Percentiles rank a stretch among this genome's conserved stretches.
These are phyloP conservation scores for Colletotrichum agaves DNA, from an alignment of 2,329 filamentous ascomycete species.

Conservation along the genomic window DNA sequence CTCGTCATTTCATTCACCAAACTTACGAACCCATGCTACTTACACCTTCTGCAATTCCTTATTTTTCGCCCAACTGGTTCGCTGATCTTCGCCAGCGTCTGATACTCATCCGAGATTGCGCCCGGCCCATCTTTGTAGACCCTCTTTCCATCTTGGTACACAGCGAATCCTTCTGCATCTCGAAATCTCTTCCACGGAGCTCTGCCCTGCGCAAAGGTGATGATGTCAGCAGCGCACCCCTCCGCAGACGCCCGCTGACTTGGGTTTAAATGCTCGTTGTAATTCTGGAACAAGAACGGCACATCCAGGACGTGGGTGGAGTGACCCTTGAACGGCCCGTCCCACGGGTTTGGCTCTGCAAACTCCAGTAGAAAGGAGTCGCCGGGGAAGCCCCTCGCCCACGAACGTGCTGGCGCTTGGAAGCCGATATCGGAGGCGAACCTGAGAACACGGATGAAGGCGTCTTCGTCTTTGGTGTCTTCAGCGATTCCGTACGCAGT, in stretches of 20 bases:
- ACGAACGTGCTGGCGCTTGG: conserved; percentile 1
- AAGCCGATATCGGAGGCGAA: conserved; percentile 17
- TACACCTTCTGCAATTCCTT: no score
- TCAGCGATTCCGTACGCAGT: background rate
- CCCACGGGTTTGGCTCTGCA: conserved; percentile 59
- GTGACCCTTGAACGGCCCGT: conserved; percentile 52
- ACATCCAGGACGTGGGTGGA: conserved; percentile 58
- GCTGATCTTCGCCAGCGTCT: background rate
- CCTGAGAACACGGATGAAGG: background rate
- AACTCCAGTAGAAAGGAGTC: conserved; percentile 46
- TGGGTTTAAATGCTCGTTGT: conserved; percentile 49
- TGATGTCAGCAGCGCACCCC: conserved; percentile 49
- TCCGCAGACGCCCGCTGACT: conserved; percentile 46
- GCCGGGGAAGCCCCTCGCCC: background rate
- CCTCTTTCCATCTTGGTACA: conserved; percentile 5
- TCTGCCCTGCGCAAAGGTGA: conserved; percentile 52
- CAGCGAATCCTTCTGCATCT: background rate
- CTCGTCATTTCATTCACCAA: no score
- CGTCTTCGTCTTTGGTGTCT: background rate
- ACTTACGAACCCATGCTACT: no score
- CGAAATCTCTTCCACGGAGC: conserved; percentile 21
- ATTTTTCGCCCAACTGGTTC: background rate
- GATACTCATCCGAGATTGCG: background rate
- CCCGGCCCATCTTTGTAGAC: background rate
- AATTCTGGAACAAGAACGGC: conserved; percentile 58